These are phyloP conservation scores for Sideroxylon spinosum DNA, from an alignment of 179 eudicot species.

Conservation along the genomic window DNA sequence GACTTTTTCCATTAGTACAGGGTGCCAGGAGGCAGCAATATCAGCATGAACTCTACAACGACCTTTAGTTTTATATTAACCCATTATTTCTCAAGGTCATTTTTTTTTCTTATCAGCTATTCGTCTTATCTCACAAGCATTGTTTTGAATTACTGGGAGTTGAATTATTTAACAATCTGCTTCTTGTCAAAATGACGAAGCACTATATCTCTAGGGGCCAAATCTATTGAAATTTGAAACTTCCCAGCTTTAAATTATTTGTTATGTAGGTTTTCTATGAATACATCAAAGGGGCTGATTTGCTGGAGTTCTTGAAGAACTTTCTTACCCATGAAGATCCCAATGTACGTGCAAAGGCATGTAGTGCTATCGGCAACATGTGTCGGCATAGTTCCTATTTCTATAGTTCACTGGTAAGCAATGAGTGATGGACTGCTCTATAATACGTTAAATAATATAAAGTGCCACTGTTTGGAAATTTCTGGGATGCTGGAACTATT, in stretches of 20 bases:
- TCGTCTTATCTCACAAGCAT: not conserved
- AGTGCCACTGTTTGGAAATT: not conserved
- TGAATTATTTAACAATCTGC: not conserved
- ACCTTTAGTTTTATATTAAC: not conserved
- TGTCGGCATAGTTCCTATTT: conserved; percentile 94
- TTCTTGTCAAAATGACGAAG: conserved; percentile 6
- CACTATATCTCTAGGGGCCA: conserved; percentile 1
- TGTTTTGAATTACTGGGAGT: not conserved
- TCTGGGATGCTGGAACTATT: not conserved
- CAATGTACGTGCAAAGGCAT: conserved; percentile 77
- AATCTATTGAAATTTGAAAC: not conserved
- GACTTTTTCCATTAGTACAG: not conserved
- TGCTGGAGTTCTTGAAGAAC: conserved; percentile 61
- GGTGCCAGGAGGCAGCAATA: conserved; percentile 2
- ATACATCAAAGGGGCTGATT: conserved; percentile 64
- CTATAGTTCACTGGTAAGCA: conserved; percentile 67
- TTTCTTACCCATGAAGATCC: conserved; percentile 80
- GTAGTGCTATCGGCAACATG: conserved; percentile 96
- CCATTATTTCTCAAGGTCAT: not conserved
- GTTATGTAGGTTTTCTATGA: conserved; percentile 74
- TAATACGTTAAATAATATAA: not conserved
- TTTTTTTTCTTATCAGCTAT: not conserved
- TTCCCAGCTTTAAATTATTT: not conserved
- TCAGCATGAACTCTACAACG: not conserved
- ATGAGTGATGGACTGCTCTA: not conserved